Conservation (phyloP, 2,329 filamentous ascomycete genomes). For the Albophoma yamanashiensis region DNA sequence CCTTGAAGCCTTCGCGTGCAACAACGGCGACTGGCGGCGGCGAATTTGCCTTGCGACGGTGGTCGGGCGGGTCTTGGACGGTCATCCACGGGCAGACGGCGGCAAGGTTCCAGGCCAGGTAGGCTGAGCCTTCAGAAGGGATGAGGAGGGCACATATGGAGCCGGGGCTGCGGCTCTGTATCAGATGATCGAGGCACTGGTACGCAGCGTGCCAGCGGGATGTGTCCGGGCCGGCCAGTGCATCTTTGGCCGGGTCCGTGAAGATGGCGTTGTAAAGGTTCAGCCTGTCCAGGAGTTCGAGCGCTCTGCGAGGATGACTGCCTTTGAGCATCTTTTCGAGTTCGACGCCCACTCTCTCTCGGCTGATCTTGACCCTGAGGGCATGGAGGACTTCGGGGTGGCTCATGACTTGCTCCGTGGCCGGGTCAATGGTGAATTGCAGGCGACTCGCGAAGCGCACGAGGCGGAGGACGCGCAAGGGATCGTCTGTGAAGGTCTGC, state of each 20-base stretch:
- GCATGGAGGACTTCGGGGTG: constrained; percentile 68
- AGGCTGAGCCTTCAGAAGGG: constrained; percentile 52
- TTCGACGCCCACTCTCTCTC: constrained; percentile 80
- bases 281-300: constrained; percentile 56
- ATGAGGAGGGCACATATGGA: constrained; percentile 46
- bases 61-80: constrained; percentile 28
- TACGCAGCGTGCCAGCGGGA: constrained; percentile 54
- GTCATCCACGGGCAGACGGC: constrained; percentile 65
- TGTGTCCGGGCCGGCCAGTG: constrained; percentile 44
- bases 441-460: constrained; percentile 86
- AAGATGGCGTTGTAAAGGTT: constrained; percentile 65
- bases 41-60: constrained; percentile 36
- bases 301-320: constrained; percentile 46
- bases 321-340: constrained; percentile 34
- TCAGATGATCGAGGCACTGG: constrained; percentile 45
- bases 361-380: constrained; percentile 79
- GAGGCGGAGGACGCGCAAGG: constrained; percentile 73
- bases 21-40: constrained; percentile 40
- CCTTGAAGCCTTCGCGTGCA: constrained; percentile 67
- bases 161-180: constrained; percentile 28
- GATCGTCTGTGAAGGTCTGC: constrained; percentile 91
- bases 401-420: constrained; percentile 63
- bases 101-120: constrained; percentile 66
- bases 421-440: constrained; percentile 63
- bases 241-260: constrained; percentile 48